These are phyloP conservation scores for Picea abies DNA, from an alignment of 83 land plant species.

Conservation along the genomic window DNA sequence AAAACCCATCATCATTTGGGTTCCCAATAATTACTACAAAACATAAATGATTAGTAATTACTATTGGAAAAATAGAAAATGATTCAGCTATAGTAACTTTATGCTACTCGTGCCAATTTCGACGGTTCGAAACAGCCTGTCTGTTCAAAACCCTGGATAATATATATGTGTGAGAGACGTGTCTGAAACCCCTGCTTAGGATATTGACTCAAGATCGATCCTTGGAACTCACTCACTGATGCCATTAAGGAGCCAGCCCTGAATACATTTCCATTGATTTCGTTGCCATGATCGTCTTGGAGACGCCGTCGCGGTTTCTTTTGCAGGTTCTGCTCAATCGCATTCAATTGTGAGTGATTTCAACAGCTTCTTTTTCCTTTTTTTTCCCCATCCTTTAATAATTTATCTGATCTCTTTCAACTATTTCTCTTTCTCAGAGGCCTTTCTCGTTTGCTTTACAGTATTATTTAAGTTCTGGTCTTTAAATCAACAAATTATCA, in stretches of 20 bases:
- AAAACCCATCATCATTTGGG: too few species aligned
- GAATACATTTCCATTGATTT: background rate
- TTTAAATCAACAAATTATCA: too few species aligned
- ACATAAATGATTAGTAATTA: too few species aligned
- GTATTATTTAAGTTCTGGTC: too few species aligned
- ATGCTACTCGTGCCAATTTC: background rate
- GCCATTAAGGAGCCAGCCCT: background rate
- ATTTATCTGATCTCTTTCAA: too few species aligned
- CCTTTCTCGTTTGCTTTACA: too few species aligned
- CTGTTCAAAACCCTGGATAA: background rate
- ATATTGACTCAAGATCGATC: background rate
- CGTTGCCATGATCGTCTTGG: slow-evolving; percentile 42
- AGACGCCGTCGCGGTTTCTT: slow-evolving; percentile 60
- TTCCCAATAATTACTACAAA: too few species aligned
- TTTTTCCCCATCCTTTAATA: too few species aligned
- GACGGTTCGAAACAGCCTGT: background rate
- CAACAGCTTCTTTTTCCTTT: too few species aligned
- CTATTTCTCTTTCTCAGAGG: too few species aligned
- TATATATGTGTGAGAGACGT: background rate
- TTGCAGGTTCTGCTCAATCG: slow-evolving; percentile 66
- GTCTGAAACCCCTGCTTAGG: slow-evolving; percentile 9
- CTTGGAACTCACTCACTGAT: background rate
- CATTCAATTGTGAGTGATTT: slow-evolving; percentile 38
- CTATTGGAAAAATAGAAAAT: background rate
- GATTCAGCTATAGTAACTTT: background rate